Evolutionary conservation across 73 alveolate genomes (phyloP).

Genomic region (Symbiodinium natans): DNA sequence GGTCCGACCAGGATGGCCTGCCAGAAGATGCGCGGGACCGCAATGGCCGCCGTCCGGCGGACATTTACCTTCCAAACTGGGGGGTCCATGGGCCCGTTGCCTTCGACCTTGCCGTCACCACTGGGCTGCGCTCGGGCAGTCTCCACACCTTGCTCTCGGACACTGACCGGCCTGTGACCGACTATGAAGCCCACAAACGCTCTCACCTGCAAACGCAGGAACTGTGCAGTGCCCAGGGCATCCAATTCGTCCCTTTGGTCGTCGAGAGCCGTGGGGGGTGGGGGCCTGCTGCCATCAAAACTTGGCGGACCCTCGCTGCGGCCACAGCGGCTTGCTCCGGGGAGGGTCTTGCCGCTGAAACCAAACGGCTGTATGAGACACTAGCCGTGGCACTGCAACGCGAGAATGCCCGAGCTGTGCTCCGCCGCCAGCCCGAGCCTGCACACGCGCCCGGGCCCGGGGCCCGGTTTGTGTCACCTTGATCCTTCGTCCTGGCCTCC

Average conservation of each 20-base stretch:
- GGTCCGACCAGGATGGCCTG: background rate
- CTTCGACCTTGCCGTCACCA: background rate
- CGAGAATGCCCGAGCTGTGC: slow-evolving; percentile 44
- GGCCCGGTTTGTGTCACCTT: too few relatives aligned
- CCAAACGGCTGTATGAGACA: background rate
- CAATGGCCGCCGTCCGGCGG: slow-evolving; percentile 42
- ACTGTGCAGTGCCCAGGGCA: slow-evolving; percentile 5
- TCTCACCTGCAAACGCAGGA: slow-evolving; percentile 16
- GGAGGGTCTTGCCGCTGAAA: background rate
- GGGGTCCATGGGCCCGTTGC: slow-evolving; percentile 19
- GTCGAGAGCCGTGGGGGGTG: slow-evolving; percentile 21
- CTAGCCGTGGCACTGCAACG: background rate
- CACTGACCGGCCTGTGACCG: background rate
- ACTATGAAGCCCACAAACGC: slow-evolving; percentile 32
- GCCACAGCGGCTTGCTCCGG: slow-evolving; percentile 20
- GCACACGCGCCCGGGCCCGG: too few relatives aligned
- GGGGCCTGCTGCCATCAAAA: slow-evolving; percentile 11
- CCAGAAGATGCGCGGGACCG: too few relatives aligned
- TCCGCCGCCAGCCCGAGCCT: slow-evolving; percentile 13
- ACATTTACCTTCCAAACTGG: slow-evolving; percentile 7
- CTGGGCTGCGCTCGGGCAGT: slow-evolving; percentile 9
- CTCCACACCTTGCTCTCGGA: background rate
- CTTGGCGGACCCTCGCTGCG: background rate
- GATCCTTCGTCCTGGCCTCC: too few relatives aligned
- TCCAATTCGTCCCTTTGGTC: slow-evolving; percentile 17